phyloP scores from a whole-genome alignment of 2,329 filamentous ascomycete species.

The Ceratocystis variospora region DNA sequence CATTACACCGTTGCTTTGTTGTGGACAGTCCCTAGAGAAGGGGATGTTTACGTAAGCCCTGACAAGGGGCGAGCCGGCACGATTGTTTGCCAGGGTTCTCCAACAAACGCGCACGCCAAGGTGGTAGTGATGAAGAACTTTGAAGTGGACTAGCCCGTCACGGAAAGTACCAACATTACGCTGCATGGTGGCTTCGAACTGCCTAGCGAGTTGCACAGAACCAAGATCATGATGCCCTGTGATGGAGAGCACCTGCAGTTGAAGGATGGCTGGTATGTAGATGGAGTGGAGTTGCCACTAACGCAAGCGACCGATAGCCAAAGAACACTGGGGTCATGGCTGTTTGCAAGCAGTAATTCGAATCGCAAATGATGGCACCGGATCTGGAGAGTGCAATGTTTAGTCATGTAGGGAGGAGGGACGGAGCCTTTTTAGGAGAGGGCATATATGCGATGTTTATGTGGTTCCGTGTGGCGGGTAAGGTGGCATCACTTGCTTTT shows the following conservation, averaged over 20 bases:
- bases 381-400: not conserved
- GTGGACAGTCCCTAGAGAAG: conserved; percentile 12
- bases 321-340: not conserved
- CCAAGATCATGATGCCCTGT: conserved; percentile 9
- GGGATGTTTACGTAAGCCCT: conserved; percentile 5
- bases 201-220: conserved; percentile 8
- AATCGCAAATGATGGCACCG: not conserved
- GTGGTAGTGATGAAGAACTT: conserved; percentile 16
- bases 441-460: not conserved
- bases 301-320: not conserved
- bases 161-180: conserved; percentile 14
- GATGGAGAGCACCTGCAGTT: conserved; percentile 1
- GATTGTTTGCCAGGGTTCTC: conserved; percentile 9
- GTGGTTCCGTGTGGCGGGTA: not conserved
- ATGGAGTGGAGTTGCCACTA: not conserved
- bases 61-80: not conserved
- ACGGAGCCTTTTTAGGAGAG: not conserved
- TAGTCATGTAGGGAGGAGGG: not conserved
- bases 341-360: not conserved
- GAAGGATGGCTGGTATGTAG: conserved; percentile 1
- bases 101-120: not conserved
- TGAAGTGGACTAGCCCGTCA: conserved; percentile 15
- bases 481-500: not conserved
- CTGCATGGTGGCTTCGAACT: conserved; percentile 13
- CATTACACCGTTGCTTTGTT: conserved; percentile 8